A percentile compares a stretch with the other conserved stretches of the same genome.
Conservation (phyloP, 345 rosid species). For the Brassica incana region DNA sequence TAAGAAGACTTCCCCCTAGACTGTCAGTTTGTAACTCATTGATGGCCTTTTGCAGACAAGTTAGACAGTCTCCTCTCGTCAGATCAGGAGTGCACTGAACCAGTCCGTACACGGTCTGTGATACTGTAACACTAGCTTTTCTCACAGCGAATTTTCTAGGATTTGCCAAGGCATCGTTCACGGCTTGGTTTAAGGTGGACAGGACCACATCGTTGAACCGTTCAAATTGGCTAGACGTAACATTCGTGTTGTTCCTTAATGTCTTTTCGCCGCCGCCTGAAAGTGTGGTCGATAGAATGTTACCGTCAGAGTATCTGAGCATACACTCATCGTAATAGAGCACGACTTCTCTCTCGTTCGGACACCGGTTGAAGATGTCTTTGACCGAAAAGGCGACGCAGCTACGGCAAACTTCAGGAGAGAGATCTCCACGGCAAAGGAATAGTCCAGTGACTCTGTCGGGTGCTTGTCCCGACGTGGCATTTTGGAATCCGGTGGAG, state of each 20-base stretch:
- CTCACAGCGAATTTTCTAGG: slow-evolving; percentile 35
- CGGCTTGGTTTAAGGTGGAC: not conserved
- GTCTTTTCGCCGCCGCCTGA: not conserved
- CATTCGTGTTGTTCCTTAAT: not conserved
- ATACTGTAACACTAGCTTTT: not conserved
- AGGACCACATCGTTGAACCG: not conserved
- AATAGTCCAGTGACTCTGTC: slow-evolving; percentile 41
- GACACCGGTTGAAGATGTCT: slow-evolving; percentile 21
- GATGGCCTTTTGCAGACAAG: slow-evolving; percentile 31
- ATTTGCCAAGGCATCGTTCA: not conserved
- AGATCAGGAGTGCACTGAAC: slow-evolving; percentile 59
- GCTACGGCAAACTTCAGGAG: slow-evolving; percentile 26
- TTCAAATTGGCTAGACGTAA: not conserved
- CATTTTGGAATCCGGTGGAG: slow-evolving; percentile 44
- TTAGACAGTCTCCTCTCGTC: slow-evolving; percentile 15
- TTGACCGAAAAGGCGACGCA: slow-evolving; percentile 35
- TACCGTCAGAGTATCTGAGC: slow-evolving; percentile 38
- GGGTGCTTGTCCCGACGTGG: not conserved
- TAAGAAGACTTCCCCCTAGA: slow-evolving; percentile 36
- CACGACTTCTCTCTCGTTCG: slow-evolving; percentile 8
- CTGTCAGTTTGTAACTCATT: not conserved
- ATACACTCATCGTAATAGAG: slow-evolving; percentile 40
- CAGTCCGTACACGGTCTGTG: slow-evolving; percentile 32
- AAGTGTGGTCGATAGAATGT: not conserved
- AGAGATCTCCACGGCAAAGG: slow-evolving; percentile 40